Evolutionary conservation across 306 rosid species (phyloP).

Genomic region (Cotoneaster glaucophyllus): DNA sequence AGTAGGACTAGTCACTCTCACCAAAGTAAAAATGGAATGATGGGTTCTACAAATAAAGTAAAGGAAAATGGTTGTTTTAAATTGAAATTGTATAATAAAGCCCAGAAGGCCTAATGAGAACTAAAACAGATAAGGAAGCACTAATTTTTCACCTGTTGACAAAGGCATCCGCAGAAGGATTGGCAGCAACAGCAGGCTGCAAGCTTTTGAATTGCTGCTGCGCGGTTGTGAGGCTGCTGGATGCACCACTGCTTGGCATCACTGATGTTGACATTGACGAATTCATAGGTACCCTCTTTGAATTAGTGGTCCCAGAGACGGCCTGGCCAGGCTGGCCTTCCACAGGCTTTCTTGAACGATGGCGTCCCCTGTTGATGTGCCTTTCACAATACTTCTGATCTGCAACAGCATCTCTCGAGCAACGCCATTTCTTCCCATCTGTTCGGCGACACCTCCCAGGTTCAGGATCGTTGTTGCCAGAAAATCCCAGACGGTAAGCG

Average conservation of each 20-base stretch:
- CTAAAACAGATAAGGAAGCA: constrained; percentile 2
- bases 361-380: constrained; percentile 60
- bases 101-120: constrained; percentile 1
- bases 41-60: constrained; percentile 28
- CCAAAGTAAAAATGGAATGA: constrained; percentile 22
- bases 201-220: constrained; percentile 34
- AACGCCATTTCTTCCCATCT: constrained; percentile 62
- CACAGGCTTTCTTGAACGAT: constrained; percentile 74
- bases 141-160: constrained; percentile 35
- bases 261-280: constrained; percentile 19
- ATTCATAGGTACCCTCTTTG: constrained; percentile 19
- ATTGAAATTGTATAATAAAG: not conserved
- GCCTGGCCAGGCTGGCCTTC: constrained; percentile 57
- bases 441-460: constrained; percentile 64
- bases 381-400: constrained; percentile 60
- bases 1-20: constrained; percentile 29
- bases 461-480: constrained; percentile 44
- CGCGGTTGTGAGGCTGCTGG: constrained; percentile 9
- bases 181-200: constrained; percentile 21
- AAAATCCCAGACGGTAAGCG: constrained; percentile 42
- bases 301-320: constrained; percentile 28
- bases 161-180: constrained; percentile 20
- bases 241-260: constrained; percentile 19
- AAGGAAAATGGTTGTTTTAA: constrained; percentile 16
- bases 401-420: constrained; percentile 53